Evolutionary conservation across 371 early-diverging fungal species (phyloP).

Genomic region (Thermomucor indicae-seudaticae): DNA sequence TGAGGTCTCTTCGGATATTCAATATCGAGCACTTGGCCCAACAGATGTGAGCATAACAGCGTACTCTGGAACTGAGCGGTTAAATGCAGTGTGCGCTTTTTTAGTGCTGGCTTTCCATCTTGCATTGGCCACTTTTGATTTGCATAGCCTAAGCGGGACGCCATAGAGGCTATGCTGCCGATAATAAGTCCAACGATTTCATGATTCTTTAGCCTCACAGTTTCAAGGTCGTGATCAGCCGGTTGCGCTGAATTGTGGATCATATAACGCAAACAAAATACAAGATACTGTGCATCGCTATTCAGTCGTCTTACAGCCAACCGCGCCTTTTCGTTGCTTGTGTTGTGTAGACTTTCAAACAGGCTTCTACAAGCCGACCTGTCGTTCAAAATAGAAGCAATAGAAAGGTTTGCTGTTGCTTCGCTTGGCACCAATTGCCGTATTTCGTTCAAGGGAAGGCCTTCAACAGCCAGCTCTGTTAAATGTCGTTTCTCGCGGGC

Average conservation of each 20-base stretch:
- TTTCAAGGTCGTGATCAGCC: slow-evolving; percentile 1
- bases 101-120: slow-evolving; percentile 18
- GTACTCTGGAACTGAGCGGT: slow-evolving; percentile 34
- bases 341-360: background rate
- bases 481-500: slow-evolving; percentile 35
- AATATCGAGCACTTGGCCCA: slow-evolving; percentile 24
- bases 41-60: slow-evolving; percentile 26
- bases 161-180: slow-evolving; percentile 21
- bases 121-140: background rate
- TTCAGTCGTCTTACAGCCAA: background rate
- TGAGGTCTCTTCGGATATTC: slow-evolving; percentile 12
- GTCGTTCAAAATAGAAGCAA: background rate
- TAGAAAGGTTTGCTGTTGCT: background rate
- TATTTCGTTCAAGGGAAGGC: too few relatives aligned
- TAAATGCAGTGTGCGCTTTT: slow-evolving; percentile 27
- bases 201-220: slow-evolving; percentile 18
- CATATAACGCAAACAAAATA: slow-evolving; percentile 33
- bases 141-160: slow-evolving; percentile 12
- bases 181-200: slow-evolving; percentile 34
- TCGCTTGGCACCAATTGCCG: too few relatives aligned
- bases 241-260: slow-evolving; percentile 11
- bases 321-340: background rate
- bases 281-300: slow-evolving; percentile 10
- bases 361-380: background rate
- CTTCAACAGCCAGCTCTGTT: background rate